Base-by-base conservation (phyloP, 2,329 filamentous ascomycete species). In the Xylariaceae sp. region DNA sequence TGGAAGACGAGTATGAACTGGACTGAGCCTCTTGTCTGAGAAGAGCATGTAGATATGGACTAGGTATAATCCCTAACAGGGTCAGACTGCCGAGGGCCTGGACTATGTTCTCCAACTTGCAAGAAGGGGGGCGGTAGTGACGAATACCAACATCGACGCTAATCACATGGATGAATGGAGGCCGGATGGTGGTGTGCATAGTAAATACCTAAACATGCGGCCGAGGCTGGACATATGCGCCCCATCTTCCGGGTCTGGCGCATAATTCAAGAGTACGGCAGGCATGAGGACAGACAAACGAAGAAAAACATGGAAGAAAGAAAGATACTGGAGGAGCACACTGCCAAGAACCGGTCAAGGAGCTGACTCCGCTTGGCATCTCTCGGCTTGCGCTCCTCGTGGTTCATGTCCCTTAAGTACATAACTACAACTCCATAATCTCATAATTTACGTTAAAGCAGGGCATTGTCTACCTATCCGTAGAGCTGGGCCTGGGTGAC, bases 191-290 rank as follows among this genome's bases (percentile, higher is more conserved):
- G 26, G 26, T 5, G 26, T 26, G 26, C 8, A 26, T 48, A 5
- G 53, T 41, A 50, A 10, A 34, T 51, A n/a, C n/a, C n/a, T n/a
- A 12, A 49, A n/a, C 40, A 54, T 56, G 50, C 56, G 12, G 30
- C 13, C 53, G 56, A 58, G 55, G 53, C 55, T 53, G 53, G 30
- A 8, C 50, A 46, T 47, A 53, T 49, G 39, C 34, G 34, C 10
- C 34, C 34, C 34, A 16, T 16, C n/a, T n/a, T 6, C 15, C 34
- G 13, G n/a, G n/a, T n/a, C n/a, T 37, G 9, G 30, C 9, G 8
- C n/a, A n/a, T n/a, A n/a, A 10, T 34, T 15, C 30, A 34, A 6
- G 30, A n/a, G n/a, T n/a, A n/a, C n/a, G n/a, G n/a, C n/a, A n/a
- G n/a, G n/a, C n/a, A n/a, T n/a, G n/a, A n/a, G n/a, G n/a, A n/a